These are phyloP conservation scores for Anastatica hierochuntica DNA, from an alignment of 345 rosid species.

Conservation along the genomic window DNA sequence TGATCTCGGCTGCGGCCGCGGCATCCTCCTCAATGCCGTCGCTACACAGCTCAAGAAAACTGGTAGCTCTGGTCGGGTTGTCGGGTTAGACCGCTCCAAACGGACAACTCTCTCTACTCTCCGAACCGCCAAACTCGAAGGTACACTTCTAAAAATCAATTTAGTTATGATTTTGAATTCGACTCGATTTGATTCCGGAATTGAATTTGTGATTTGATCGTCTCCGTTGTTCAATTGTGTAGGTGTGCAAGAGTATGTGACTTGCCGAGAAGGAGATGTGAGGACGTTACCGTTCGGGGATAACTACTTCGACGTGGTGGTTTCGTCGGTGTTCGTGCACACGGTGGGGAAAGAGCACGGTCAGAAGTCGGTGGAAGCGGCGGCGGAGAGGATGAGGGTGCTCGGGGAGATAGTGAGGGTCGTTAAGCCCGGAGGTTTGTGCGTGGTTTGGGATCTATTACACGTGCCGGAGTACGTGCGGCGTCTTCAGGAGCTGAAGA, in stretches of 20 bases:
- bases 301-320: constrained; percentile 91
- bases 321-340: constrained; percentile 72
- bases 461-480: constrained; percentile 83
- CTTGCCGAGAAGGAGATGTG: constrained; percentile 87
- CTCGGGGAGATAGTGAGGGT: constrained; percentile 88
- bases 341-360: constrained; percentile 87
- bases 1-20: constrained; percentile 91
- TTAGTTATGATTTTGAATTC: too few relatives aligned
- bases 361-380: constrained; percentile 70
- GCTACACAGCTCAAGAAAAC: constrained; percentile 93
- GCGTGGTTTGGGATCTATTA: constrained; percentile 83
- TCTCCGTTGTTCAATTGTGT: not conserved
- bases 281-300: constrained; percentile 79
- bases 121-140: constrained; percentile 83
- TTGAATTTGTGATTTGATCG: too few relatives aligned
- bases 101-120: constrained; percentile 79
- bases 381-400: constrained; percentile 84
- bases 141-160: too few relatives aligned
- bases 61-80: constrained; percentile 93
- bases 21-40: constrained; percentile 80
- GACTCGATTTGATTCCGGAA: too few relatives aligned
- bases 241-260: constrained; percentile 96
- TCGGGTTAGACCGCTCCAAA: constrained; percentile 81
- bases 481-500: constrained; percentile 66
- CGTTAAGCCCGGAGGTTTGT: constrained; percentile 67